Evolutionary conservation across 164 flowering plant genomes (phyloP).

Genomic region (Kalanchoe fedtschenkoi): DNA sequence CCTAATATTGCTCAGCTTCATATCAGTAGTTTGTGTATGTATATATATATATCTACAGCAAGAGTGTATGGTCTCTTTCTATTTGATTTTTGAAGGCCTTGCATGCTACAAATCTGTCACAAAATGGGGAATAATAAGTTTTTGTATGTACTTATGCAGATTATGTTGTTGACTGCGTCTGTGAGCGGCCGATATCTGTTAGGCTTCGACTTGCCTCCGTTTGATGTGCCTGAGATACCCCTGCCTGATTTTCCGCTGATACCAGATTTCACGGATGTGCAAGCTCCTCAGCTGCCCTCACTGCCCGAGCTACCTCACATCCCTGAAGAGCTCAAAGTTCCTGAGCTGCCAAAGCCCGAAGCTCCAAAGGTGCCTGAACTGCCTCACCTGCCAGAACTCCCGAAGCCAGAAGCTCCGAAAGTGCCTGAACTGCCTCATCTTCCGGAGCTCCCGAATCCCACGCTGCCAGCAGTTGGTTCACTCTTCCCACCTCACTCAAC

Average conservation of each 20-base stretch:
- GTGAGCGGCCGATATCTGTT: neutral
- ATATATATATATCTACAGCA: neutral
- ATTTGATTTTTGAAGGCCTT: neutral
- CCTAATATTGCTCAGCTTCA: neutral
- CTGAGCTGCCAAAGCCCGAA: neutral
- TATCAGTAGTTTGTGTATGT: neutral
- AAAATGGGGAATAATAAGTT: neutral
- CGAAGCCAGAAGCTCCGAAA: neutral
- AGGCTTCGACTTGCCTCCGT: neutral
- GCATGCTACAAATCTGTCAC: neutral
- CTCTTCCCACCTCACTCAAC: no score
- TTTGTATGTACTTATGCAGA: neutral
- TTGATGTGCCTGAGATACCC: neutral
- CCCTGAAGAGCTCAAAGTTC: no score
- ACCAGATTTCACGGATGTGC: neutral
- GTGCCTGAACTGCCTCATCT: neutral
- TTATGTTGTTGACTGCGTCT: neutral
- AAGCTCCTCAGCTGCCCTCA: conserved; percentile 2
- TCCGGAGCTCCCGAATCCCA: conserved; percentile 3
- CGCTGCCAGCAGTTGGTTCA: no score
- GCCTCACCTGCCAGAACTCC: conserved; percentile 1
- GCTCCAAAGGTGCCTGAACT: neutral
- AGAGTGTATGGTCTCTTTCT: no score
- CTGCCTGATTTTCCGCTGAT: neutral
- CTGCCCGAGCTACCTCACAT: no score